phyloP scores from a whole-genome alignment of 306 rosid species.

The Canavalia gladiata region DNA sequence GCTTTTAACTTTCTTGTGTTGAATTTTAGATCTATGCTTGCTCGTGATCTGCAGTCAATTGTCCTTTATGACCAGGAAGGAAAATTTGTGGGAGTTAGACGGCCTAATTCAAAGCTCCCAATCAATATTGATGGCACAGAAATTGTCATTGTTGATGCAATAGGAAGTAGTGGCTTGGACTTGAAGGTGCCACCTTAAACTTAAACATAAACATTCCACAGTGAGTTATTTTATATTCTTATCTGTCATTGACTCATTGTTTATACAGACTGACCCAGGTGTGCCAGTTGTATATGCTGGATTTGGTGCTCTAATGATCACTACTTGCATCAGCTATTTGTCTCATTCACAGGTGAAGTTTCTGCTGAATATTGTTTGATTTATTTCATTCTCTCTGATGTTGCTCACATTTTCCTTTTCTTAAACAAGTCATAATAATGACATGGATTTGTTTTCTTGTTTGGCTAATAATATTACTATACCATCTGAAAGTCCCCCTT shows the following conservation, averaged over 20 bases:
- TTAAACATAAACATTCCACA: neutral
- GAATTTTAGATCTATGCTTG: constrained; percentile 91
- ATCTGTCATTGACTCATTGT: constrained; percentile 33
- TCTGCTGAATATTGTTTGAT: constrained; percentile 19
- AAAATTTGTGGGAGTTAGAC: constrained; percentile 89
- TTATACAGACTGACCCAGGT: constrained; percentile 88
- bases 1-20: constrained; percentile 37
- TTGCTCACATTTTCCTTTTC: neutral
- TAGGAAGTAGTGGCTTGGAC: constrained; percentile 93
- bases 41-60: constrained; percentile 91
- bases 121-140: constrained; percentile 80
- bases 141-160: constrained; percentile 83
- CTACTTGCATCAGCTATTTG: constrained; percentile 91
- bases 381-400: constrained; percentile 25
- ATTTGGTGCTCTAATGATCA: constrained; percentile 97
- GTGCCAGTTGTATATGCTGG: constrained; percentile 97
- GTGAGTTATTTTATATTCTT: constrained; percentile 7
- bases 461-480: constrained; percentile 31
- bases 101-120: constrained; percentile 90
- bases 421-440: neutral
- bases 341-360: constrained; percentile 88
- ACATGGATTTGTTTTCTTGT: constrained; percentile 4
- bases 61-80: constrained; percentile 88
- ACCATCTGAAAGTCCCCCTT: constrained; percentile 23
- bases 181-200: constrained; percentile 71